Evolutionary conservation across 2,329 filamentous ascomycete species (phyloP).

Genomic region (Aspergillus melleus): DNA sequence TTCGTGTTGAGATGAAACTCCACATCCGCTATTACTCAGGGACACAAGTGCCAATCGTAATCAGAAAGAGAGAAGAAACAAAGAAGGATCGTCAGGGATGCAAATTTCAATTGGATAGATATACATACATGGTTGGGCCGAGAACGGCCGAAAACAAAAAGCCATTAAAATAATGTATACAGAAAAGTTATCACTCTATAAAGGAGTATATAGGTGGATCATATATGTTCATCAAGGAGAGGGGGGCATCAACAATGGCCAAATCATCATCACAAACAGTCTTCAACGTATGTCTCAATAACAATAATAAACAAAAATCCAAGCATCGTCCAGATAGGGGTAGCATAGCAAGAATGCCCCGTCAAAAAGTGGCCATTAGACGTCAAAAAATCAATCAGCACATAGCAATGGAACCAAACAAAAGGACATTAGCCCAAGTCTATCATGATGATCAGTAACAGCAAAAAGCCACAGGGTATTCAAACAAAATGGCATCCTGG

Average conservation of each 20-base stretch:
- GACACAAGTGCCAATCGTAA: neutral
- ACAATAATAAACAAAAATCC: neutral
- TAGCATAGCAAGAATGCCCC: slow-evolving; percentile 1
- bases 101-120: neutral
- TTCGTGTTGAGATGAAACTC: neutral
- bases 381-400: slow-evolving; percentile 5
- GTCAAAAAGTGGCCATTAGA: neutral
- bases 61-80: neutral
- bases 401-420: neutral
- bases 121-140: slow-evolving; percentile 4
- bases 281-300: slow-evolving; percentile 3
- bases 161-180: slow-evolving; percentile 6
- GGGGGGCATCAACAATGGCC: slow-evolving; percentile 13
- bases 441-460: slow-evolving; percentile 14
- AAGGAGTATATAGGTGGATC: slow-evolving; percentile 12
- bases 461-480: slow-evolving; percentile 17
- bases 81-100: neutral
- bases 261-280: slow-evolving; percentile 7
- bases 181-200: slow-evolving; percentile 17
- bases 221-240: slow-evolving; percentile 21
- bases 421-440: slow-evolving; percentile 7
- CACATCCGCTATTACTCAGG: neutral
- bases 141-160: slow-evolving; percentile 6
- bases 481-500: slow-evolving; percentile 17
- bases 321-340: slow-evolving; percentile 8